phyloP scores from a whole-genome alignment of 179 eudicot species.

The Beta corolliflora region DNA sequence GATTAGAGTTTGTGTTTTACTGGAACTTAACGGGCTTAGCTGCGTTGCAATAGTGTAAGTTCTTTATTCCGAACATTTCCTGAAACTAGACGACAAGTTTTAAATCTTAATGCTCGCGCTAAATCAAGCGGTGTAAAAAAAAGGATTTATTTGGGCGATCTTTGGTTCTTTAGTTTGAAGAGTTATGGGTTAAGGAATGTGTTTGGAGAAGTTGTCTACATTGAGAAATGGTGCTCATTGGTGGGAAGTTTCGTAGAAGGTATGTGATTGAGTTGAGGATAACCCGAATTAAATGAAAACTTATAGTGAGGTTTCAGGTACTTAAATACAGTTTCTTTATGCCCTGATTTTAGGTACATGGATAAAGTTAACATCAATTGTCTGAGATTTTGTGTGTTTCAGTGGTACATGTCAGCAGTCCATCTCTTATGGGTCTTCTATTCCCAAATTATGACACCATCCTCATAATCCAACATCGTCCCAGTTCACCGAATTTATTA shows the following conservation, averaged over 20 bases:
- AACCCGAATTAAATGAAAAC: neutral
- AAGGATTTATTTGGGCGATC: no score
- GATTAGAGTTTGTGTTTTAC: neutral
- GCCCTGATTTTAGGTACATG: neutral
- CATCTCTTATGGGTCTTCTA: neutral
- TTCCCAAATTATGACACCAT: neutral
- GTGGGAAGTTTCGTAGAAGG: neutral
- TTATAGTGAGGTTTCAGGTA: neutral
- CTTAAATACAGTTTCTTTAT: neutral
- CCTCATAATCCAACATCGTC: no score
- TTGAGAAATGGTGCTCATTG: neutral
- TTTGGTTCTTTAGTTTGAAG: no score
- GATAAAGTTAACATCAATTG: no score
- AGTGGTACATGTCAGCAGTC: neutral
- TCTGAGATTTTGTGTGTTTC: neutral
- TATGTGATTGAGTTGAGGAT: neutral
- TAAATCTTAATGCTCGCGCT: no score
- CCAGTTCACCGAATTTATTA: no score
- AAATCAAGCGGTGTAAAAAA: no score
- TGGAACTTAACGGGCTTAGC: no score
- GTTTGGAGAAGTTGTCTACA: neutral
- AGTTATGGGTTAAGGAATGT: neutral
- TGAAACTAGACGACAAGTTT: no score
- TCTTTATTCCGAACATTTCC: no score
- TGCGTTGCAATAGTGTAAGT: no score